phyloP scores from a whole-genome alignment of 192 early-diverging fungal genomes.

The Coemansia javaensis region DNA sequence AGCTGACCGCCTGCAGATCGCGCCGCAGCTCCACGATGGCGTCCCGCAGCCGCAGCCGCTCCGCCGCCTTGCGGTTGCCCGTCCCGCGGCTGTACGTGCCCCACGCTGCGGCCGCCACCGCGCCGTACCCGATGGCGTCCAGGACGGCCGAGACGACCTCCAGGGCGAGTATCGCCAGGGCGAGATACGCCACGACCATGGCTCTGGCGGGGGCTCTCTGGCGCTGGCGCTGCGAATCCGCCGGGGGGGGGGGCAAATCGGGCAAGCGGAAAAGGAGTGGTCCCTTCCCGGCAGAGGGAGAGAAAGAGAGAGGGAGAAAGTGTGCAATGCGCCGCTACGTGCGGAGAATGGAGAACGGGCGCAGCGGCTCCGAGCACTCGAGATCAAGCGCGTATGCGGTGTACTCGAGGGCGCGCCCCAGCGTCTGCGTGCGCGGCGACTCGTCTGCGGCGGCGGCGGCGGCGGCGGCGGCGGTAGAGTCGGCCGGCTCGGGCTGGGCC shows the following conservation, averaged over 20 bases:
- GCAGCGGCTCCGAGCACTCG: slow-evolving; percentile 41
- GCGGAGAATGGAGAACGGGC: slow-evolving; percentile 29
- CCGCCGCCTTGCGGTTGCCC: slow-evolving; percentile 29
- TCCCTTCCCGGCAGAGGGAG: no score
- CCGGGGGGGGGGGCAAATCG: background rate
- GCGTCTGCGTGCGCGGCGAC: slow-evolving; percentile 1
- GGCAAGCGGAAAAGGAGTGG: no score
- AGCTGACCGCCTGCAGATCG: slow-evolving; percentile 63
- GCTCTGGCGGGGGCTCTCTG: background rate
- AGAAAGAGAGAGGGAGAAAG: background rate
- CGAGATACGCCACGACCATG: slow-evolving; percentile 49
- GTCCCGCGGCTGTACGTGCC: slow-evolving; percentile 26
- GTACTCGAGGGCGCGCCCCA: slow-evolving; percentile 35
- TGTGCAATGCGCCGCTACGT: background rate
- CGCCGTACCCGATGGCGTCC: slow-evolving; percentile 53
- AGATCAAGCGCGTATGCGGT: slow-evolving; percentile 45
- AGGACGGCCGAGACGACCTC: slow-evolving; percentile 60
- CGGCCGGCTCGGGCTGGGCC: slow-evolving; percentile 5
- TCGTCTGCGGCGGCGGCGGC: background rate
- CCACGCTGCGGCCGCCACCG: slow-evolving; percentile 41
- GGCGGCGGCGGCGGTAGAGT: background rate
- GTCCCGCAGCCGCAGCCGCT: slow-evolving; percentile 59
- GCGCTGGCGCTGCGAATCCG: no score
- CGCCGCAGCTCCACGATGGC: slow-evolving; percentile 59
- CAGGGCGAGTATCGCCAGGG: slow-evolving; percentile 55